Conservation (phyloP, 805 yeast species). For the Cyberlindnera mrakii region DNA sequence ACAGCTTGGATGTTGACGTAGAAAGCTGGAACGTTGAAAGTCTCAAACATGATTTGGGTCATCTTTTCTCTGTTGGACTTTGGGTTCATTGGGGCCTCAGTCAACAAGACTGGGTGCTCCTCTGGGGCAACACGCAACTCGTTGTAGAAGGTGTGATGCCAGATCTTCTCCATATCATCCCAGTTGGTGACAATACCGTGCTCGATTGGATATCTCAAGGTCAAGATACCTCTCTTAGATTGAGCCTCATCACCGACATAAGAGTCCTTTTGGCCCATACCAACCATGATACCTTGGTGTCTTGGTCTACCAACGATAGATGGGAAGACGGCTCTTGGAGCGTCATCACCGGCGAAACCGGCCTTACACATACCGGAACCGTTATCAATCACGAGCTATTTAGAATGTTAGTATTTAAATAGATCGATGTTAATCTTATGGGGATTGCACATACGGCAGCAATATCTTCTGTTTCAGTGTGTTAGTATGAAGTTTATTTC, state of each 20-base stretch:
- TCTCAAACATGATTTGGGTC: constrained; percentile 99
- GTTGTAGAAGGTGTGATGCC: constrained; percentile 99
- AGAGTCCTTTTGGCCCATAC: constrained; percentile 99
- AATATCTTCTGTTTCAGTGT: constrained; percentile 9
- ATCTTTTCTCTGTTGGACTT: constrained; percentile 99
- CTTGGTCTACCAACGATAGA: constrained; percentile 99
- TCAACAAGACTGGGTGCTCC: constrained; percentile 98
- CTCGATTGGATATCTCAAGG: constrained; percentile 98
- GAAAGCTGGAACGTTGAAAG: constrained; percentile 99
- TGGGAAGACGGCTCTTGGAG: constrained; percentile 99
- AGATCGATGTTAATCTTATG: not conserved
- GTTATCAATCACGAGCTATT: constrained; percentile 80
- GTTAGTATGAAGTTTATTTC: constrained; percentile 6
- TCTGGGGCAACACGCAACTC: constrained; percentile 99
- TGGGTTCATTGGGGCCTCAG: constrained; percentile 99
- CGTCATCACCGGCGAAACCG: constrained; percentile 99
- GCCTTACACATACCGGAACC: constrained; percentile 99
- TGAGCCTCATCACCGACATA: constrained; percentile 99
- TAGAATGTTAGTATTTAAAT: constrained; percentile 15
- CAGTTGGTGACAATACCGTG: constrained; percentile 99
- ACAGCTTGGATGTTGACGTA: constrained; percentile 99
- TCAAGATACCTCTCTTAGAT: constrained; percentile 99
- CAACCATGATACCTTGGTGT: constrained; percentile 99
- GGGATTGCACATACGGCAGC: constrained; percentile 9
- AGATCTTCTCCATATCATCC: constrained; percentile 99